Conservation (phyloP, 805 yeast species). For the Yarrowia deformans region DNA sequence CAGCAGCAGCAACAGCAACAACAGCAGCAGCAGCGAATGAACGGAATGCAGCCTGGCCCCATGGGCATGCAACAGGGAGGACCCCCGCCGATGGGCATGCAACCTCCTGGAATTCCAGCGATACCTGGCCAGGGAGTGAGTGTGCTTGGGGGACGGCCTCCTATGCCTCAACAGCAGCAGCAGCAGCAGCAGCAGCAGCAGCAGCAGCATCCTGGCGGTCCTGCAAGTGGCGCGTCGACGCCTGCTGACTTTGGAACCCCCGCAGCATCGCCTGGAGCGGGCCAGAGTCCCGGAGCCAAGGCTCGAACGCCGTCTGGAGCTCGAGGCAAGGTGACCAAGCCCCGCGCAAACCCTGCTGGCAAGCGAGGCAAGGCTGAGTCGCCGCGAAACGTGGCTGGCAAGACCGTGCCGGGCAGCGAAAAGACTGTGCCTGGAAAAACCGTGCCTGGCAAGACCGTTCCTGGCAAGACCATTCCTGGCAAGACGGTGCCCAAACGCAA, state of each 20-base stretch:
- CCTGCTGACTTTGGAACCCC: constrained; percentile 16
- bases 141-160: constrained; percentile 23
- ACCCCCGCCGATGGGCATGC: constrained; percentile 20
- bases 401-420: constrained; percentile 28
- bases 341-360: constrained; percentile 11
- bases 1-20: constrained; percentile 43
- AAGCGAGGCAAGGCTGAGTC: constrained; percentile 31
- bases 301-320: constrained; percentile 1
- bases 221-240: constrained; percentile 7
- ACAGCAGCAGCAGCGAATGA: constrained; percentile 47
- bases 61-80: constrained; percentile 36
- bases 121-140: constrained; percentile 27
- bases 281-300: constrained; percentile 26
- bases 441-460: constrained; percentile 22
- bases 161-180: constrained; percentile 1
- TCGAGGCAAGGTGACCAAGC: constrained; percentile 26
- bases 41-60: constrained; percentile 42
- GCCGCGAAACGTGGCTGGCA: constrained; percentile 32
- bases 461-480: constrained; percentile 27
- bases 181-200: constrained; percentile 10
- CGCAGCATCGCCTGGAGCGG: constrained; percentile 14
- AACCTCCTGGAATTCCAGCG: constrained; percentile 40
- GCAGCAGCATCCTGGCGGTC: constrained; percentile 20
- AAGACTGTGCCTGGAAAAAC: constrained; percentile 33
- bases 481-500: constrained; percentile 31